phyloP scores from a whole-genome alignment of 257 asterid genomes.

The Solanum pimpinellifolium region DNA sequence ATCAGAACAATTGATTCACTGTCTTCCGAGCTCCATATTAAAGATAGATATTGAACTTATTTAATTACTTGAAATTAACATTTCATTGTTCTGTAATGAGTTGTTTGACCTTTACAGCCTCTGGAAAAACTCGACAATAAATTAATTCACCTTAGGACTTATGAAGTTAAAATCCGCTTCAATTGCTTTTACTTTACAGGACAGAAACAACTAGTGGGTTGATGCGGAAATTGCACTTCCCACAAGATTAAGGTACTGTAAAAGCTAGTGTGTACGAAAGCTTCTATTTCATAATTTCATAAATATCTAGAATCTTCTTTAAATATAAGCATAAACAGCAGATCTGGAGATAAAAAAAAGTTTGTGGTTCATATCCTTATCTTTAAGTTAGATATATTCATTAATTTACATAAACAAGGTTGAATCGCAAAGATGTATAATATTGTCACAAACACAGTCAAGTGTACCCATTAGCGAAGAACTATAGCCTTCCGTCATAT shows the following conservation, averaged over 20 bases:
- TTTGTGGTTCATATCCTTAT: background rate
- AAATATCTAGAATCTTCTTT: background rate
- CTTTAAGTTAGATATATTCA: background rate
- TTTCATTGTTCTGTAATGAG: background rate
- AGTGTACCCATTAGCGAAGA: background rate
- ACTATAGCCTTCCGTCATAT: slow-evolving; percentile 7
- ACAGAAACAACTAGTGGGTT: background rate
- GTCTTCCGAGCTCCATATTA: background rate
- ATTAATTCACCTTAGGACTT: background rate
- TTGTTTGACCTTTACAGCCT: background rate
- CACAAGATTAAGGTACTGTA: background rate
- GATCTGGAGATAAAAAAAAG: background rate
- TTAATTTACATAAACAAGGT: background rate
- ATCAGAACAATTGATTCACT: background rate
- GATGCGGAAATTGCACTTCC: background rate
- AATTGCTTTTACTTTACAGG: background rate
- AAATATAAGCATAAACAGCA: background rate
- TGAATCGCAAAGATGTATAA: background rate
- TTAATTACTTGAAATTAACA: background rate
- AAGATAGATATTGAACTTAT: background rate
- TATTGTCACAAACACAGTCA: background rate
- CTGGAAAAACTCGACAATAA: background rate
- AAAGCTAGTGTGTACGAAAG: background rate
- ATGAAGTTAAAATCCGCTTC: background rate
- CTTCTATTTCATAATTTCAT: background rate